Evolutionary conservation across 495 filamentous ascomycete genomes (phyloP), one percentile per base, ranked within the genome.

Genomic region (Penicillium desertorum): DNA sequence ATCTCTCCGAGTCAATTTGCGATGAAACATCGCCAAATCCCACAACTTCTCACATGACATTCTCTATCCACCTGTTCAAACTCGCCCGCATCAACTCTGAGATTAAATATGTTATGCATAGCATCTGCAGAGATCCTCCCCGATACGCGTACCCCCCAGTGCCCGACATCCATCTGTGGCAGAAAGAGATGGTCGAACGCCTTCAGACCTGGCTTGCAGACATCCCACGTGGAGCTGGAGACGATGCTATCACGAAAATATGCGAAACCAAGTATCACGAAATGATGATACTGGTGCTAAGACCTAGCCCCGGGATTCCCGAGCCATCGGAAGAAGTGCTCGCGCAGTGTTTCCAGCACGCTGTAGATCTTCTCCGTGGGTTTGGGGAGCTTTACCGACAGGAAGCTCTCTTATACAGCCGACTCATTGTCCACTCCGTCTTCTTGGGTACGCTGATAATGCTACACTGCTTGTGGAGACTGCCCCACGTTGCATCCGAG

Each of bases 81-180:
- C 57, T 79, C 1, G 69, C 77, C 4, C 62, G 66, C 14, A 52
- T 79, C 17, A 78, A 79, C 48, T 80, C 76, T 1, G 76, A 78
- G 51, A 80, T 79, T 34, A 80, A 80, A 64, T 80, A 79, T 51
- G 62, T 79, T 43, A 73, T 76, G 66, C 73, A 79, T 45, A 76
- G 75, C 51, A 67, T 79, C 45, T 69, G 65, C 55, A 67, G 72
- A 37, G 68, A 71, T 12, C 56, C 63, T 7, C 75, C 75, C 4
- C 63, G 57, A 12, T 77, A 78, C 45, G 72, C 76, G 3, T 73
- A 71, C 36, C 76, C 76, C 4, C 67, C 69, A 1, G 51, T 76
- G 3, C 60, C 60, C 8, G 73, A 79, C 37, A 74, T 78, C 14
- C 49, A 66, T 20, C 34, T 59, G 6, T 79, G 76, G 76, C 72